These are phyloP conservation scores for Suillus paluster DNA, from an alignment of 768 basidiomycete genomes.

Conservation along the genomic window DNA sequence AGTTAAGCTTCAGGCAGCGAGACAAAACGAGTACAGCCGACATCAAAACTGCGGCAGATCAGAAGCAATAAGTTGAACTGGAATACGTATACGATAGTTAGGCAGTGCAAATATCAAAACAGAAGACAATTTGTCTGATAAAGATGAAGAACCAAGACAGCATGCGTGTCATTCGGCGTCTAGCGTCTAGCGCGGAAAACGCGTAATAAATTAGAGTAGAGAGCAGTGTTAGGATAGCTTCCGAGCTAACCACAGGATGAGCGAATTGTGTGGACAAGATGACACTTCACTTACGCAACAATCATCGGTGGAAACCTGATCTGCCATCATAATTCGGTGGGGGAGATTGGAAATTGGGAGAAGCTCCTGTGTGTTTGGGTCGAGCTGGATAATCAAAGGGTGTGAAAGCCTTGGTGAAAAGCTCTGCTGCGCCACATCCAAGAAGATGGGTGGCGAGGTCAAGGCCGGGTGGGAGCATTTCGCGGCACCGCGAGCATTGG, in stretches of 20 bases:
- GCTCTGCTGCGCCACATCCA: slow-evolving; percentile 17
- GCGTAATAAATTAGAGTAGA: not conserved
- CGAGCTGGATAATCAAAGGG: slow-evolving; percentile 16
- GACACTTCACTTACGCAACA: not conserved
- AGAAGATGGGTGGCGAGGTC: slow-evolving; percentile 16
- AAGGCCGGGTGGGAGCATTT: slow-evolving; percentile 10
- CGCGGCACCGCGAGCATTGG: slow-evolving; percentile 21
- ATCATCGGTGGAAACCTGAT: not conserved
- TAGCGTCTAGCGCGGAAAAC: not conserved
- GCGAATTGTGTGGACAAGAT: not conserved
- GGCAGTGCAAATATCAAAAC: not conserved
- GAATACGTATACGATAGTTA: not conserved
- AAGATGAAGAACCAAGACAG: not conserved
- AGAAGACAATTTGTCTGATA: not conserved
- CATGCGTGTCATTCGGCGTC: not conserved
- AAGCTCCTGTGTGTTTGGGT: no score
- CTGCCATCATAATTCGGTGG: not conserved
- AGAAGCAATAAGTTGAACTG: not conserved
- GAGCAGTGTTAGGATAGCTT: not conserved
- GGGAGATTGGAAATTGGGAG: not conserved
- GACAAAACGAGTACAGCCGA: not conserved
- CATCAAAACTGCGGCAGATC: not conserved
- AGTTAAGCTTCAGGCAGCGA: not conserved
- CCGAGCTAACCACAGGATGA: not conserved
- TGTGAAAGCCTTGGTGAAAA: slow-evolving; percentile 17